Conservation (phyloP, 2,329 filamentous ascomycete genomes). For the Beauveria varroae region DNA sequence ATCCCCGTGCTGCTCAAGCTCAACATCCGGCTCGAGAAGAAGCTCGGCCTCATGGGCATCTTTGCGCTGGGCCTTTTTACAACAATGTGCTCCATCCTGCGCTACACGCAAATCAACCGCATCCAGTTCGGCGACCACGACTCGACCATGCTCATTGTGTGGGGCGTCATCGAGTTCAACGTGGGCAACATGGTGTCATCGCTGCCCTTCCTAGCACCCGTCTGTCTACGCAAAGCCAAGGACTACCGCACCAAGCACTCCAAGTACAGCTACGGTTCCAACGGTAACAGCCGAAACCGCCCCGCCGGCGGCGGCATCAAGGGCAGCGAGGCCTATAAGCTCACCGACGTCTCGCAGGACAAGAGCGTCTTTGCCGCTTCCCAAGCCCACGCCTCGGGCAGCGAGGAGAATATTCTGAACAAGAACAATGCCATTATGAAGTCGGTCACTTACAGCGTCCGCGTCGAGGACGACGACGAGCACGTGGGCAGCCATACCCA, state of each 20-base stretch:
- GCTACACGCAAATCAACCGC: conserved; percentile 42
- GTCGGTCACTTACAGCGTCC: conserved; percentile 34
- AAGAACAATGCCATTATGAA: conserved; percentile 31
- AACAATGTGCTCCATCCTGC: conserved; percentile 45
- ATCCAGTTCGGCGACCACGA: conserved; percentile 45
- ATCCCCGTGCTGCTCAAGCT: conserved; percentile 42
- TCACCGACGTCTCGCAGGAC: conserved; percentile 29
- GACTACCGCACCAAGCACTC: conserved; percentile 33
- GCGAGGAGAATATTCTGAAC: conserved; percentile 33
- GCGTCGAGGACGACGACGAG: conserved; percentile 24
- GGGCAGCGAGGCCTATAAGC: conserved; percentile 27
- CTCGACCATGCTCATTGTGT: conserved; percentile 48
- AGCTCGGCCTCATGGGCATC: conserved; percentile 41
- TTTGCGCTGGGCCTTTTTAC: conserved; percentile 48
- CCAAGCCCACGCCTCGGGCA: conserved; percentile 20
- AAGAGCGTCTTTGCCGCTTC: conserved; percentile 22
- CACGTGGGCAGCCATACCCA: background rate
- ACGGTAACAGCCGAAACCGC: conserved; percentile 17
- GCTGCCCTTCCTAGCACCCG: conserved; percentile 36
- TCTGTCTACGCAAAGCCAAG: conserved; percentile 34
- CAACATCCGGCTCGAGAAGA: conserved; percentile 40
- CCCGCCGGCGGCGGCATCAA: conserved; percentile 17
- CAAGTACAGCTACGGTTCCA: conserved; percentile 21
- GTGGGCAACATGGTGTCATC: conserved; percentile 44
- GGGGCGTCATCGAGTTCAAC: conserved; percentile 51